Percentiles rank a stretch among this genome's conserved stretches.
These are phyloP conservation scores for Stephania cephalantha DNA, from an alignment of 164 flowering plant genomes.

Conservation along the genomic window DNA sequence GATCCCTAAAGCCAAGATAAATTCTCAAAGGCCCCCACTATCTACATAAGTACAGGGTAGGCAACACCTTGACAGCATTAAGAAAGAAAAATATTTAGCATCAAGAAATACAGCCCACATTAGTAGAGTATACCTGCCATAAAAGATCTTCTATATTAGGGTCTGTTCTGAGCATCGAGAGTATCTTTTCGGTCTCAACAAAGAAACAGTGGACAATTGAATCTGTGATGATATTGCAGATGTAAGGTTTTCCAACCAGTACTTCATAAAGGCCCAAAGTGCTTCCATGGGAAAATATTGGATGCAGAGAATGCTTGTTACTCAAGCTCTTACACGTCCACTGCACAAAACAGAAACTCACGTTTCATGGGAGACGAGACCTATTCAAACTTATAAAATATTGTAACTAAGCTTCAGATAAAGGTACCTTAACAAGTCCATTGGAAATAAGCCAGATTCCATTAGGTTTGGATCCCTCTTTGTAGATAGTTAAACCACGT, in stretches of 20 bases:
- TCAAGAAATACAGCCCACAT: background rate
- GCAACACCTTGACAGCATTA: no score
- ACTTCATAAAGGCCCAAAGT: constrained; percentile 87
- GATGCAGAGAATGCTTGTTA: constrained; percentile 68
- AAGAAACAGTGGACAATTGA: constrained; percentile 79
- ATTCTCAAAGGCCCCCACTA: no score
- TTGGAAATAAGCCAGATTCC: constrained; percentile 87
- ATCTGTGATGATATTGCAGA: constrained; percentile 69
- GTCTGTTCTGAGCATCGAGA: constrained; percentile 50
- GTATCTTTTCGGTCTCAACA: constrained; percentile 59
- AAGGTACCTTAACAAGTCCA: constrained; percentile 75
- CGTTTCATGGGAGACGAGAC: background rate
- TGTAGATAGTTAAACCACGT: constrained; percentile 58
- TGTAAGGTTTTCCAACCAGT: constrained; percentile 61
- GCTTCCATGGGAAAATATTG: constrained; percentile 87
- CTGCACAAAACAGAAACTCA: constrained; percentile 30
- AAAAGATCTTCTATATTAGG: constrained; percentile 72
- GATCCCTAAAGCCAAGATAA: no score
- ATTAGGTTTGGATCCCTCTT: constrained; percentile 70
- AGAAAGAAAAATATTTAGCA: background rate
- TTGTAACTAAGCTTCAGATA: background rate
- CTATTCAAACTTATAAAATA: background rate
- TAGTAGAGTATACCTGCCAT: constrained; percentile 65
- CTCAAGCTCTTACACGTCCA: constrained; percentile 62
- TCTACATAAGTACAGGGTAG: no score